Evolutionary conservation across 169 alveolate species (phyloP), one percentile per base, ranked within the genome.

Genomic region (Plasmodium inui): DNA sequence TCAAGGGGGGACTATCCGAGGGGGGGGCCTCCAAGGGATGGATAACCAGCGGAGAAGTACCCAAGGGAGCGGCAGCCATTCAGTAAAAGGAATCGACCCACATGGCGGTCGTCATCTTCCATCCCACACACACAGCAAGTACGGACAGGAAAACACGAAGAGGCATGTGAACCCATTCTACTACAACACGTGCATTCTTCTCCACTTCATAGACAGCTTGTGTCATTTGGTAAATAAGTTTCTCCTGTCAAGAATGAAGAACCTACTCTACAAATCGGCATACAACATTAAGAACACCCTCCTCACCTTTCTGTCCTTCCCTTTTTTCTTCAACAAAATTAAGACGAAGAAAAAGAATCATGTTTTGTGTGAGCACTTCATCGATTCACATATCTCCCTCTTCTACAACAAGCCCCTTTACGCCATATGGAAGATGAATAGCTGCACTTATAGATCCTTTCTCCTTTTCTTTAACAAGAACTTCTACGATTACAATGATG

Each of bases 301-400:
- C 10, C 72, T 86, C 4, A 86, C 93, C 57, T 86, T 86, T 76
- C 70, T 86, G 3, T 86, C 93, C 0, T 86, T 86, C 26, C 93
- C 93, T 19, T 86, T 86, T 86, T 86, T 86, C 41, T 74, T 86
- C 41, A 61, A 78, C 28, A 73, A 86, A 86, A 9, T 76, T 1
- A 86, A 74, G 80, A 78, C 14, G 3, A 55, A 19, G 9, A 50
- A 50, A 86, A 32, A 28, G 8, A 12, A 74, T 50, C 67, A 74
- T 55, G 41, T 86, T 2, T n/a, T 12, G 61, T 86, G 93, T 26
- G 93, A 86, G 22, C 93, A 86, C 67, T 86, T 86, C 28, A 86
- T 86, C 19, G 93, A 86, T 74, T 86, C 93, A 3, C 93, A 86
- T 10, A 76, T 86, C 32, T 86, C 78, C 50, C 70, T 50, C 26